A percentile compares a stretch with the other conserved stretches of the same genome.
These are phyloP conservation scores for Phytophthora pisi DNA, from an alignment of 352 stramenopile genomes.

Conservation along the genomic window DNA sequence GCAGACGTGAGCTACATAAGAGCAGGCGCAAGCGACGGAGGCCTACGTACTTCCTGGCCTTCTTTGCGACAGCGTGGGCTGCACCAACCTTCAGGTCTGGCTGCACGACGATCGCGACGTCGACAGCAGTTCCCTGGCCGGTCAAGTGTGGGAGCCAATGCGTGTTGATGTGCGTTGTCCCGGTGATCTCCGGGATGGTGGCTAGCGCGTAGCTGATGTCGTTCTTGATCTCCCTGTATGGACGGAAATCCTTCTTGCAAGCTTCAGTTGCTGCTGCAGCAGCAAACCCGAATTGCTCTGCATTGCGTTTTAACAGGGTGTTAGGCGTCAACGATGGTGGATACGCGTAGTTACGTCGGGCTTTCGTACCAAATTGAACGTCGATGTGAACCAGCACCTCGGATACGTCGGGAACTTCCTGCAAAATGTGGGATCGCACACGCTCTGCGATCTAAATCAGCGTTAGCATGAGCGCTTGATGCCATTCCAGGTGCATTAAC, in stretches of 20 bases:
- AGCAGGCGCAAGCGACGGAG: background rate
- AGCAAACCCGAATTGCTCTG: slow-evolving; percentile 35
- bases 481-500: background rate
- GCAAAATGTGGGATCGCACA: slow-evolving; percentile 74
- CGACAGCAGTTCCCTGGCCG: slow-evolving; percentile 69
- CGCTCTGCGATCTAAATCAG: slow-evolving; percentile 59
- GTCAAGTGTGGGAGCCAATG: slow-evolving; percentile 75
- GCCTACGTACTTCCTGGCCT: slow-evolving; percentile 60
- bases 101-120: slow-evolving; percentile 80
- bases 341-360: background rate
- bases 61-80: slow-evolving; percentile 73
- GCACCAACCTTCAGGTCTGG: slow-evolving; percentile 79
- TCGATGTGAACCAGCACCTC: slow-evolving; percentile 90
- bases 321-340: background rate
- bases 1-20: background rate
- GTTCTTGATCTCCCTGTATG: slow-evolving; percentile 76
- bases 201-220: slow-evolving; percentile 69
- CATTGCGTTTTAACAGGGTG: background rate
- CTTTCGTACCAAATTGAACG: slow-evolving; percentile 60
- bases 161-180: slow-evolving; percentile 82
- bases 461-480: slow-evolving; percentile 2
- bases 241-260: slow-evolving; percentile 65
- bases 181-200: slow-evolving; percentile 70
- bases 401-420: slow-evolving; percentile 76
- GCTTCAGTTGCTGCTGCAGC: slow-evolving; percentile 30